These are phyloP conservation scores for Entonaema liquescens DNA, from an alignment of 495 filamentous ascomycete species.

Conservation along the genomic window DNA sequence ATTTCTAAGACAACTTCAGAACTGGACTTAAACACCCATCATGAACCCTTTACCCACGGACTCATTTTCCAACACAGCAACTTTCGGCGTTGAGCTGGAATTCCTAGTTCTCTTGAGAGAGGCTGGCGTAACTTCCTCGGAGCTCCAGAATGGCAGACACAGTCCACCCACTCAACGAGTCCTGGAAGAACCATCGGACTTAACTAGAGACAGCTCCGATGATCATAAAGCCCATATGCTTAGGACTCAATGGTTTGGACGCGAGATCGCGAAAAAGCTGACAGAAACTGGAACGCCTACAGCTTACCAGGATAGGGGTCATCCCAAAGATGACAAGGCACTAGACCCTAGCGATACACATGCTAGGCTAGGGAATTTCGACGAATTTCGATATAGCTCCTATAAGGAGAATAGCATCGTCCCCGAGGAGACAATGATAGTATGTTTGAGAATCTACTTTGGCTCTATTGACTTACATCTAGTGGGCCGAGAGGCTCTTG, in stretches of 20 bases:
- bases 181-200: conserved; percentile 15
- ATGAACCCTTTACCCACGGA: neutral
- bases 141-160: neutral
- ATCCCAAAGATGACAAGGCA: conserved; percentile 15
- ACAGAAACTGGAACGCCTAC: conserved; percentile 5
- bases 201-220: neutral
- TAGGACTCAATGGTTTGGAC: conserved; percentile 22
- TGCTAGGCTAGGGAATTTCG: conserved; percentile 20
- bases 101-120: conserved; percentile 26
- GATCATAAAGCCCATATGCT: conserved; percentile 24
- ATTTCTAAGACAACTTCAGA: neutral
- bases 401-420: conserved; percentile 28
- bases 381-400: conserved; percentile 22
- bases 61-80: conserved; percentile 12
- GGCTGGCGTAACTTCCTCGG: neutral
- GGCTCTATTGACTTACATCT: neutral
- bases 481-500: neutral
- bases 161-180: neutral
- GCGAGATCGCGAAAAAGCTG: conserved; percentile 20
- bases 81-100: conserved; percentile 34
- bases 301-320: conserved; percentile 20
- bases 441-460: neutral
- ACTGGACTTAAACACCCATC: neutral
- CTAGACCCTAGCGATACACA: neutral
- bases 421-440: conserved; percentile 36